These are phyloP conservation scores for Pseudopithomyces chartarum DNA, from an alignment of 2,329 filamentous ascomycete genomes.

Conservation along the genomic window DNA sequence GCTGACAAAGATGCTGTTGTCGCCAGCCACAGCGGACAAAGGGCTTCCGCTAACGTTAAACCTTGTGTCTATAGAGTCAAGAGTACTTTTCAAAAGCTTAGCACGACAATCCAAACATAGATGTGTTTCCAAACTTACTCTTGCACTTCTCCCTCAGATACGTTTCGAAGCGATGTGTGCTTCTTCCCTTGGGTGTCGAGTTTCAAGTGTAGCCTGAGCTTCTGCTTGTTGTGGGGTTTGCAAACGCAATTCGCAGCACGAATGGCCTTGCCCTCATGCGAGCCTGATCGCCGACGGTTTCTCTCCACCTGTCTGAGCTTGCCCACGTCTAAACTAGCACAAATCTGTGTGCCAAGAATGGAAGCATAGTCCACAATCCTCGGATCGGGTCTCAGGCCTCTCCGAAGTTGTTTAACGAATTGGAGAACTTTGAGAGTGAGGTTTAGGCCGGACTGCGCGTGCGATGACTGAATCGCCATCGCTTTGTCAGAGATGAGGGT, in stretches of 20 bases:
- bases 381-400: constrained; percentile 42
- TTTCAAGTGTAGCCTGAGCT: constrained; percentile 25
- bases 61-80: constrained; percentile 32
- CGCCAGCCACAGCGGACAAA: constrained; percentile 36
- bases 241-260: constrained; percentile 27
- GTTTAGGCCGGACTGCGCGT: constrained; percentile 37
- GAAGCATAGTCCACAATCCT: constrained; percentile 15
- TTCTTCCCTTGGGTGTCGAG: constrained; percentile 25
- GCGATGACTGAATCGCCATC: constrained; percentile 36
- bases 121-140: constrained; percentile 37
- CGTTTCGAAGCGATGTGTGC: constrained; percentile 35
- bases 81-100: constrained; percentile 39
- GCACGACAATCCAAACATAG: constrained; percentile 38
- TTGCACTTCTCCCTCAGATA: constrained; percentile 40
- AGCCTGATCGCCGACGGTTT: constrained; percentile 27
- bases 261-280: constrained; percentile 26
- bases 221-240: constrained; percentile 28
- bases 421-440: constrained; percentile 46
- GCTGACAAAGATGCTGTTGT: constrained; percentile 43
- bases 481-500: constrained; percentile 23
- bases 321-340: constrained; percentile 26
- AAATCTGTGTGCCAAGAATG: constrained; percentile 27
- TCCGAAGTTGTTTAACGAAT: constrained; percentile 46
- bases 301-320: constrained; percentile 35
- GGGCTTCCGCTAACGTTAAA: constrained; percentile 22